Evolutionary conservation across 257 asterid species (phyloP).

Genomic region (Lycium ferocissimum): DNA sequence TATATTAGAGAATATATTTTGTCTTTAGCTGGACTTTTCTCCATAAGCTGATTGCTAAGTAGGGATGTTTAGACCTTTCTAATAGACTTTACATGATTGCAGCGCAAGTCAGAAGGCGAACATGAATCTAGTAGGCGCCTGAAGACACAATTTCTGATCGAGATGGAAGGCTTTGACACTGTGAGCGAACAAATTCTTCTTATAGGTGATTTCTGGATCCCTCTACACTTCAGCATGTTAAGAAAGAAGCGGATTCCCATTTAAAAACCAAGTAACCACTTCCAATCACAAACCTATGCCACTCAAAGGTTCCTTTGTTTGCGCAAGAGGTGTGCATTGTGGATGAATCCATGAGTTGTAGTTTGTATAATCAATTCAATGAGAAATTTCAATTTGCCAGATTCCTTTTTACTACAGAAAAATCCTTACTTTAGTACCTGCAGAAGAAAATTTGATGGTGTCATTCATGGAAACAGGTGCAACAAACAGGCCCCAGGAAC

Average conservation of each 20-base stretch:
- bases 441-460: constrained; percentile 7
- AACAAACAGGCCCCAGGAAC: constrained; percentile 99
- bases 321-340: not conserved
- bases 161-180: constrained; percentile 98
- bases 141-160: constrained; percentile 97
- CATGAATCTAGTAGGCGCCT: constrained; percentile 98
- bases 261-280: constrained; percentile 4
- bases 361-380: not conserved
- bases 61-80: constrained; percentile 13
- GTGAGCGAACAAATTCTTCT: constrained; percentile 86
- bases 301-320: constrained; percentile 14
- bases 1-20: constrained; percentile 2
- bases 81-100: constrained; percentile 45
- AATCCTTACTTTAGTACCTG: not conserved
- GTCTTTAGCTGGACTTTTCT: constrained; percentile 24
- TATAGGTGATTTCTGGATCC: constrained; percentile 63
- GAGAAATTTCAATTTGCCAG: constrained; percentile 16
- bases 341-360: constrained; percentile 22
- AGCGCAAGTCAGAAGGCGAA: constrained; percentile 99
- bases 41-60: constrained; percentile 4
- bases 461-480: constrained; percentile 67
- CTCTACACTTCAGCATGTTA: constrained; percentile 13
- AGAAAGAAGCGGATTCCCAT: not conserved
- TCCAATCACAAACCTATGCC: constrained; percentile 13
- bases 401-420: constrained; percentile 25